These are phyloP conservation scores for Populus hybrid DNA, from an alignment of 441 rosid genomes.

Conservation along the genomic window DNA sequence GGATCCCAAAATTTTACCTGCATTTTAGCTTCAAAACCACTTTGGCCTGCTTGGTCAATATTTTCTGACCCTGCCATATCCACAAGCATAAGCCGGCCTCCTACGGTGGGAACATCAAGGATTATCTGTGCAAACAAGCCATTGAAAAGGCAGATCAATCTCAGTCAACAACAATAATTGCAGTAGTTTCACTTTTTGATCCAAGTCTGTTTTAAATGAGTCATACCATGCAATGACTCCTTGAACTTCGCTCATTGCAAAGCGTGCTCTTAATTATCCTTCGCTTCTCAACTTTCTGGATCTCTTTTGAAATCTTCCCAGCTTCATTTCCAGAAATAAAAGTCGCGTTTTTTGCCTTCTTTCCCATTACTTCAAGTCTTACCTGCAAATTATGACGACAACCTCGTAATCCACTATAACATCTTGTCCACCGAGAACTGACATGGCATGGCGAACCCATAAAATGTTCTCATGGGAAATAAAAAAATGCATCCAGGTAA, in stretches of 20 bases:
- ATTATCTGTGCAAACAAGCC: slow-evolving; percentile 49
- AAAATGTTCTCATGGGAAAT: neutral
- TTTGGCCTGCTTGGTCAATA: slow-evolving; percentile 95
- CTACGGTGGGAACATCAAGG: slow-evolving; percentile 94
- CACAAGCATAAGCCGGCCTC: slow-evolving; percentile 94
- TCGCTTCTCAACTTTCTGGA: slow-evolving; percentile 89
- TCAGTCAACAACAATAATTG: neutral
- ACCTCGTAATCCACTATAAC: neutral
- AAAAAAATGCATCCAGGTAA: neutral
- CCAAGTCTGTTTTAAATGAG: neutral
- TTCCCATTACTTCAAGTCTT: slow-evolving; percentile 95
- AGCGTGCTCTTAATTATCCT: slow-evolving; percentile 91
- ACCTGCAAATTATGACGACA: slow-evolving; percentile 44
- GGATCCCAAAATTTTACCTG: slow-evolving; percentile 45
- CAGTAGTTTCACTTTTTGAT: neutral
- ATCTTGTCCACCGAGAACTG: neutral
- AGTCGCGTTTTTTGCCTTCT: slow-evolving; percentile 88
- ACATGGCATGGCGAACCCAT: neutral
- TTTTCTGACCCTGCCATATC: slow-evolving; percentile 99
- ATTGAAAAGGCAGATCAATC: neutral
- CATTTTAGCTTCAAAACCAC: slow-evolving; percentile 91
- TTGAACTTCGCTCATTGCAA: slow-evolving; percentile 87
- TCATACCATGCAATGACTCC: slow-evolving; percentile 95
- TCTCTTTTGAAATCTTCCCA: slow-evolving; percentile 81
- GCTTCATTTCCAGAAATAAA: slow-evolving; percentile 88